Base-by-base conservation (phyloP, 805 yeast genomes). In the Nakazawaea ishiwadae region DNA sequence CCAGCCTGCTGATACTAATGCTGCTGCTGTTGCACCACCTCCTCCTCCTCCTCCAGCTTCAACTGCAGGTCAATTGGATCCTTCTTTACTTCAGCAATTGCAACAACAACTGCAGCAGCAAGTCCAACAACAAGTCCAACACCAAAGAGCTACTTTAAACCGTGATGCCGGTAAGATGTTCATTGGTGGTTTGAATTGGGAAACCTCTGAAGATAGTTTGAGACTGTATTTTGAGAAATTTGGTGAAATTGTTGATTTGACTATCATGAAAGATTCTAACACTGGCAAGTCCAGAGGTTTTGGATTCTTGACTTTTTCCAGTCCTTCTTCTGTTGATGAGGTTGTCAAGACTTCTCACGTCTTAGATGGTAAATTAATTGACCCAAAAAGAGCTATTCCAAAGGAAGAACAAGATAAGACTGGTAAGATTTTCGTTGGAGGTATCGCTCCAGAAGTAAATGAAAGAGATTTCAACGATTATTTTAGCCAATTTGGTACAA, bases 131-230 rank as follows among this genome's bases (percentile, higher is more conserved):
- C 52, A 40, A 29, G 53, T 37, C 15, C 44, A 35, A 24, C 42
- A 37, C 28, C 35, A 35, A 9, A 39, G 31, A 19, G 47, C 45
- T 18, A 27, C 39, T 2, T 29, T 41, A 12, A 27, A 21, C 11
- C 44, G 46, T n/a, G 50, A 41, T 19, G 41, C 46, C n/a, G 95
- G 95, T 41, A 89, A 89, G 59, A 85, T 89, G 95, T 89, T 89
- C 56, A 78, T 88, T 61, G 99, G 99, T 48, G 99, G 99, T 38
- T 77, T 91, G 53, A 93, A 91, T 56, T 91, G 98, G 98, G 97
- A 91, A 58, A 91, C 99, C 12, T 81, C 90, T 11, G 98, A 91
- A 56, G 95, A 89, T 48, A 78, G 84, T 26, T 67, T 91, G 63
- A 79, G 74, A 51, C 81, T 79, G 42, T 91, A 91, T 60, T 91